Evolutionary conservation across 441 rosid genomes (phyloP).

Genomic region (Daphne laureola): DNA sequence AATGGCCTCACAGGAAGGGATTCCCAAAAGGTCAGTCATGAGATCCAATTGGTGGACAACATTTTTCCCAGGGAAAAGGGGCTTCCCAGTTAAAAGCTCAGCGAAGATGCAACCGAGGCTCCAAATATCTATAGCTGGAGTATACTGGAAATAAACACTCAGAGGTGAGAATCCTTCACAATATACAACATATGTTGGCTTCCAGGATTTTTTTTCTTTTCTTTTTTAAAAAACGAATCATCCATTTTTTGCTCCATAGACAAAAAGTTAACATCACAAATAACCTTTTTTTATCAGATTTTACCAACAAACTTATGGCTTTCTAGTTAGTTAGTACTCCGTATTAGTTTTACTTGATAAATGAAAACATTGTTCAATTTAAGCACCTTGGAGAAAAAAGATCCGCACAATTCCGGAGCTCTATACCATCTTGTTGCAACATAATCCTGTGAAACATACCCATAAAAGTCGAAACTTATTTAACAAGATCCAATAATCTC

Average conservation of each 20-base stretch:
- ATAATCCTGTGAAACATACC: conserved; percentile 52
- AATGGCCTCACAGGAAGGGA: conserved; percentile 88
- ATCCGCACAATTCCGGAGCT: conserved; percentile 95
- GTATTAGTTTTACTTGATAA: background rate
- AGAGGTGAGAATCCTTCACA: background rate
- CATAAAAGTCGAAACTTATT: background rate
- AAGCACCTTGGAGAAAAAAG: conserved; percentile 87
- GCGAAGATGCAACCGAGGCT: conserved; percentile 97
- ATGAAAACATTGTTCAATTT: conserved; percentile 13
- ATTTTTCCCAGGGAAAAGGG: conserved; percentile 94
- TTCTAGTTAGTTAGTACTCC: too few relatives aligned
- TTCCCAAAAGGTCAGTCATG: conserved; percentile 90
- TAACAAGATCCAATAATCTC: background rate
- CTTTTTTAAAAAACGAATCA: too few relatives aligned
- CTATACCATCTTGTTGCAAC: conserved; percentile 97
- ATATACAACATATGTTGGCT: too few relatives aligned
- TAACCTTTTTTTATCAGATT: too few relatives aligned
- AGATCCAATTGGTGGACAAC: conserved; percentile 92
- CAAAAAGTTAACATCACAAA: too few relatives aligned
- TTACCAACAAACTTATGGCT: too few relatives aligned
- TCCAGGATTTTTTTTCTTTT: too few relatives aligned
- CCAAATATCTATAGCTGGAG: conserved; percentile 97
- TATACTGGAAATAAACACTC: conserved; percentile 47
- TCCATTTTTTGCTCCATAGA: too few relatives aligned
- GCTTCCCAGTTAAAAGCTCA: conserved; percentile 89